Base-by-base conservation (phyloP, 2,329 filamentous ascomycete species). In the Fusarium citri region DNA sequence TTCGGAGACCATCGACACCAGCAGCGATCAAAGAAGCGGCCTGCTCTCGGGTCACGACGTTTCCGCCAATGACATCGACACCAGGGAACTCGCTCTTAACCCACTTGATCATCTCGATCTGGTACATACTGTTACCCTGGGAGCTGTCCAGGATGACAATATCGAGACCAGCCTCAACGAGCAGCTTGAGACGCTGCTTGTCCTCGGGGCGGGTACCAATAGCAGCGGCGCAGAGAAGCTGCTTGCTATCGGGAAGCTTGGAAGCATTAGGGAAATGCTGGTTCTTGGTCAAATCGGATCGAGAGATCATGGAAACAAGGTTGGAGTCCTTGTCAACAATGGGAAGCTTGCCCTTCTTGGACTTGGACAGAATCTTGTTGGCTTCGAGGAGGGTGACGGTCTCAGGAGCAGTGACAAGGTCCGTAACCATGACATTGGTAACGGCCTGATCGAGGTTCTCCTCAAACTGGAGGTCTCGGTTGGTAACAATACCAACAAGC, bases 221-320 rank as follows among this genome's bases (percentile, higher is more conserved):
- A 68, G 96, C 93, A 71, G 96, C 96, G 72, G 94, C 94, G 79
- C 94, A 94, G 77, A 99, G 93, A 46, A 99, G 89, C 87, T 99
- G 97, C 87, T 99, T 99, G 74, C 95, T 98, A 78, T 97, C 90
- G 61, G 94, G 93, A 41, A 97, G 90, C 87, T 99, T 99, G 57
- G 96, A 98, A 49, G 96, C 94, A 67, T 98, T 88, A 37, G 96
- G 96, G 84, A 97, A 99, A 84, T 98, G 91, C 68, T 97, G 88
- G 85, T 99, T 99, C 89, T 99, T 99, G 86, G 94, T 98, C 83
- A 99, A 85, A 83, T 99, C 96, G 76, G 94, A 97, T 76, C 96
- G 90, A 69, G 93, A 94, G 79, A 98, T 91, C 86, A 97, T 92
- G 73, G 96, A 97, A 68, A 97, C 89, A 50, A 97, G 88, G 84